phyloP scores from a whole-genome alignment of 1,284 basidiomycete species.

The Naganishia sp. region DNA sequence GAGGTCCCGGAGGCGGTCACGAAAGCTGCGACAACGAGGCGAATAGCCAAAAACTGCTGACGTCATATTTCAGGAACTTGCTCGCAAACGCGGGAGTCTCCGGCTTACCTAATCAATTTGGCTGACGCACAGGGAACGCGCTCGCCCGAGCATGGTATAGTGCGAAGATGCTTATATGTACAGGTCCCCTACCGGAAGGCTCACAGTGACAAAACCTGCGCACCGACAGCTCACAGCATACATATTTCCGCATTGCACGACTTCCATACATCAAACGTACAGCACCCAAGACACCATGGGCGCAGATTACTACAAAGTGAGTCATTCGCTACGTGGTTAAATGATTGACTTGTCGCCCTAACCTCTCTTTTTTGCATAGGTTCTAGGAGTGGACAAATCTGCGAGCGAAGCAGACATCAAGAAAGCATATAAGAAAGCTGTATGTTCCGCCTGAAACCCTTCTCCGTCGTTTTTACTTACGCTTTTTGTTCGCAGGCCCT shows the following conservation, averaged over 20 bases:
- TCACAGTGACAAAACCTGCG: not conserved
- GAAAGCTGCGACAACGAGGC: too few species aligned
- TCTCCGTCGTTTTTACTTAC: not conserved
- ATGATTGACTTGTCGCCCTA: constrained; percentile 37
- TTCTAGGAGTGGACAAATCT: constrained; percentile 41
- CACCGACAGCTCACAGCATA: not conserved
- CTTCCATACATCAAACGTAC: not conserved
- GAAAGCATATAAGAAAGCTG: constrained; percentile 33
- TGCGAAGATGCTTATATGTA: not conserved
- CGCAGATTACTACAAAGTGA: constrained; percentile 34
- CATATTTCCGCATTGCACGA: not conserved
- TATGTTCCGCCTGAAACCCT: not conserved
- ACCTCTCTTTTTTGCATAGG: constrained; percentile 24
- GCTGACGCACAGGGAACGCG: constrained; percentile 11
- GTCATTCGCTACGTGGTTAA: not conserved
- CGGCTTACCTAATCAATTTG: constrained; percentile 21
- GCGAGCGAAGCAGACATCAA: constrained; percentile 30
- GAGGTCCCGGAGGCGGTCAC: too few species aligned
- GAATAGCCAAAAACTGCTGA: not conserved
- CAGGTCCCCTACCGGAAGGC: not conserved
- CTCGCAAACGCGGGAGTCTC: constrained; percentile 1
- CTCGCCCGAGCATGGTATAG: not conserved
- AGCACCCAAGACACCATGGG: constrained; percentile 28
- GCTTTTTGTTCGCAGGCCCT: constrained; percentile 63
- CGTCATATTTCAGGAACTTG: constrained; percentile 23